Conservation (phyloP, 2,329 filamentous ascomycete genomes). For the Verticillium nonalfalfae region DNA sequence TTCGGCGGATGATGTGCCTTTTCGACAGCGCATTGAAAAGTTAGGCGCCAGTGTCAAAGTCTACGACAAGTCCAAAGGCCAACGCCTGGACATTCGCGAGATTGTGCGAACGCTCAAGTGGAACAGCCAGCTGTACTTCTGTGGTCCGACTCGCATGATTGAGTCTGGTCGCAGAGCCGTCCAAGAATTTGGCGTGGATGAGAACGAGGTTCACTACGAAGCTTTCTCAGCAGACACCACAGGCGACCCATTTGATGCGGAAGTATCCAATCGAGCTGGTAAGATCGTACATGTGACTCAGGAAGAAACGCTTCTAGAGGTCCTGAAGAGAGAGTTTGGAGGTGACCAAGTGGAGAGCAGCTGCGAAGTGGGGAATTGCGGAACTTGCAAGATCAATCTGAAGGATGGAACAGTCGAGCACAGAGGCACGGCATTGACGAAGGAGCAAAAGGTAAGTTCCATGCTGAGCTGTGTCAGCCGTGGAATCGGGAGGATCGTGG, state of each 20-base stretch:
- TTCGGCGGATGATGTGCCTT: conserved; percentile 45
- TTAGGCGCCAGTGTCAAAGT: conserved; percentile 36
- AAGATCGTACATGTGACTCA: conserved; percentile 36
- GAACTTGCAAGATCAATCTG: conserved; percentile 40
- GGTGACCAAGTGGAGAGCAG: conserved; percentile 35
- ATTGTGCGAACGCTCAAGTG: conserved; percentile 40
- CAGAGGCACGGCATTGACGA: conserved; percentile 37
- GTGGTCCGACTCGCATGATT: conserved; percentile 53
- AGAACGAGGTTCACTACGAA: conserved; percentile 53
- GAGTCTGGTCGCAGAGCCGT: conserved; percentile 38
- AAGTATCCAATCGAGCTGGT: conserved; percentile 33
- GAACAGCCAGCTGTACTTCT: conserved; percentile 55
- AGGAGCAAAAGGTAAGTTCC: conserved; percentile 33
- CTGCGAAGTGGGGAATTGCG: conserved; percentile 50
- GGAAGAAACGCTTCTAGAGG: conserved; percentile 44
- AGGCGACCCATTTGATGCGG: conserved; percentile 54
- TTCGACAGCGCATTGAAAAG: conserved; percentile 35
- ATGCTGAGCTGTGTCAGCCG: conserved; percentile 49
- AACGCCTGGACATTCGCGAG: conserved; percentile 42
- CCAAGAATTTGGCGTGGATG: conserved; percentile 31
- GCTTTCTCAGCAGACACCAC: conserved; percentile 46
- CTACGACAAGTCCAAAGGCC: conserved; percentile 44
- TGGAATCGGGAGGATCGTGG: conserved; percentile 39
- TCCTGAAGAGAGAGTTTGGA: conserved; percentile 34
- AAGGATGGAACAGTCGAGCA: conserved; percentile 39